Evolutionary conservation across 2,329 filamentous ascomycete genomes (phyloP), one percentile per base, ranked within the genome.

Genomic region (Graphium sp.): DNA sequence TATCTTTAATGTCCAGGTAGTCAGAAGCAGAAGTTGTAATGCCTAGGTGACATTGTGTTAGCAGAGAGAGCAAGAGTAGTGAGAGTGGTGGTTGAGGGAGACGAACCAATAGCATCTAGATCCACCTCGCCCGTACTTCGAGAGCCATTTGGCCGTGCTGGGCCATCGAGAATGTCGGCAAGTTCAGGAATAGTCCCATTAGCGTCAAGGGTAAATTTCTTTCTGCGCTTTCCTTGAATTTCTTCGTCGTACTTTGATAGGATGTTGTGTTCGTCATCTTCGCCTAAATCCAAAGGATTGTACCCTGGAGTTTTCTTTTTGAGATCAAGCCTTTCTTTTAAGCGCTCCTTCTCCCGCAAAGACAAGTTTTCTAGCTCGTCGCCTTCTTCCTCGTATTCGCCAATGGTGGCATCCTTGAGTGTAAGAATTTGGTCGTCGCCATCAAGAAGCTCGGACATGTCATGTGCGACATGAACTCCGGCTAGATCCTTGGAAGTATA

Each of bases 171-270:
- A 22, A 62, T 63, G 35, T 73, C 67, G 12, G 66, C 56, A 26
- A 75, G 59, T 39, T 80, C 74, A 10, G 67, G 65, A 15, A 58
- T 74, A 19, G 70, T 74, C 3, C 84, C 85, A 35, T 74, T 66
- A 3, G 74, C 74, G 48, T 92, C 82, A 11, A 98, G 59, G 0
- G 81, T 93, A 42, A 98, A 98, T 15, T 68, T 67, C 47, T 91
- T 93, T 32, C 66, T 60, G 55, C 91, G 89, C 53, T 92, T 93
- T 31, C 84, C 84, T 20, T 78, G 70, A 30, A 94, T 91, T 44
- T 93, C 87, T 37, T 95, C 89, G 41, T 95, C 89, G 45, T 98
- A 98, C 41, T 98, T 87, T 10, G 80, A 71, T 23, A 98, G 56
- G 15, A 98, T 73, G 5, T 66, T 66, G 12, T 64, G 64, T 33